Base-by-base conservation (phyloP, 2,329 filamentous ascomycete genomes). In the Cladosporium sp. region DNA sequence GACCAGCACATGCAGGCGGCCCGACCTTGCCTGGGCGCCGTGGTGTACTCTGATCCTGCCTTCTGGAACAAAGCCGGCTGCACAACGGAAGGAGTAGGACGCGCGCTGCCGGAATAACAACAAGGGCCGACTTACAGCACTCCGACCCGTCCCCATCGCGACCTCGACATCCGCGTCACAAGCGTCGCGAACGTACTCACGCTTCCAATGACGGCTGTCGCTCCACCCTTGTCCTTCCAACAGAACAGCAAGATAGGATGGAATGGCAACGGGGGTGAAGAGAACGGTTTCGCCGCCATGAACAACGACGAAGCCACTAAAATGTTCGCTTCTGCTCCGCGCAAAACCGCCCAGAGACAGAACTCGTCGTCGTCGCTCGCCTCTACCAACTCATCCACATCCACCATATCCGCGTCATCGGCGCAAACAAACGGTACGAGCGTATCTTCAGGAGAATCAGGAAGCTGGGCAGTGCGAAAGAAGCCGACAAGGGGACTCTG, bases 341-440 rank as follows among this genome's bases (percentile, higher is more conserved):
- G 90, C 63, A 96, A 95, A 75, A 84, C 80, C 67, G 79, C 89
- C 56, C 88, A 92, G 70, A 84, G 92, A 69, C 86, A 86, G 66
- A 95, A 89, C 76, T 97, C 92, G 34, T 93, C 89, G 54, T 95
- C 90, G 3, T 95, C 91, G 43, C 78, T 95, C 58, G 74, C 76
- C 52, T 84, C 82, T 18, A 73, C 72, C 52, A 73, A 76, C 33
- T 87, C 88, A 11, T 82, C 83, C 46, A 81, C 75, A 38, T 82
- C 85, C 2, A 87, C 85, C 51, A 75, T 87, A 57, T 79, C 81
- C 37, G 79, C 81, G 53, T 76, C 81, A 64, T 76, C 79, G 46
- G 76, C 80, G 22, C 82, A 82, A 64, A 53, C 43, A 14, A 87
- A 85, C 79, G 83, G 82, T 59, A 79, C 75, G 50, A 49, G 72